Conservation (phyloP, 352 stramenopile genomes). For the Phytophthora palmivora region DNA sequence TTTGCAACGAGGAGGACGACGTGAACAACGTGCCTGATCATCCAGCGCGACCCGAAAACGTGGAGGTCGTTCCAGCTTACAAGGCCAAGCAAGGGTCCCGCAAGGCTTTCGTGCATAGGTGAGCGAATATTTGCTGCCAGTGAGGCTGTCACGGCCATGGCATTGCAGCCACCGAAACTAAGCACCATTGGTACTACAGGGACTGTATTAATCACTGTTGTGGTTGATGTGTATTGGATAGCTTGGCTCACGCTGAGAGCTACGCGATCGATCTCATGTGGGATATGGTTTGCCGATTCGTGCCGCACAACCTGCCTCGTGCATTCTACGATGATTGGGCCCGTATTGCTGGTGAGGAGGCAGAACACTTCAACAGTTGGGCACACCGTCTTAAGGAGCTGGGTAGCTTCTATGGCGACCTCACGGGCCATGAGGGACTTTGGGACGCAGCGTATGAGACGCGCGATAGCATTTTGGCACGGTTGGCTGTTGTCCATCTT, state of each 20-base stretch:
- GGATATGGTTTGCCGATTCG: conserved; percentile 68
- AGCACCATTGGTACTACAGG: not conserved
- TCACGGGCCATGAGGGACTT: conserved; percentile 54
- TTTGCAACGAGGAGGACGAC: conserved; percentile 44
- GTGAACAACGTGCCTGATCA: conserved; percentile 49
- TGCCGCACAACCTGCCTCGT: conserved; percentile 46
- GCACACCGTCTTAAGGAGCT: conserved; percentile 51
- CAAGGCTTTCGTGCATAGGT: conserved; percentile 60
- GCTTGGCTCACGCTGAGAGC: conserved; percentile 61
- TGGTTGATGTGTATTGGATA: conserved; percentile 12
- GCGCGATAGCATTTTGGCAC: conserved; percentile 39
- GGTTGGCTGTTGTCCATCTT: conserved; percentile 63
- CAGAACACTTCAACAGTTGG: conserved; percentile 63
- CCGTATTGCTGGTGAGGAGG: conserved; percentile 55
- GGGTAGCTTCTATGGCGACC: conserved; percentile 56
- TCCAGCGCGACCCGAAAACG: conserved; percentile 50
- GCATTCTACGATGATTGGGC: conserved; percentile 74
- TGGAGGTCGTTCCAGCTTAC: conserved; percentile 48
- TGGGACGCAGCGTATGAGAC: conserved; percentile 66
- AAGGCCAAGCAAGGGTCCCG: conserved; percentile 60
- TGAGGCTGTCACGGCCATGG: no score
- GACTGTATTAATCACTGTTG: conserved; percentile 1
- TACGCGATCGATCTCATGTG: conserved; percentile 75
- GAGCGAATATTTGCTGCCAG: not conserved
- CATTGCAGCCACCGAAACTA: not conserved